Percentiles rank a stretch among this genome's conserved stretches.
These are phyloP conservation scores for Fusarium xyrophilum DNA, from an alignment of 2,329 filamentous ascomycete species.

Conservation along the genomic window DNA sequence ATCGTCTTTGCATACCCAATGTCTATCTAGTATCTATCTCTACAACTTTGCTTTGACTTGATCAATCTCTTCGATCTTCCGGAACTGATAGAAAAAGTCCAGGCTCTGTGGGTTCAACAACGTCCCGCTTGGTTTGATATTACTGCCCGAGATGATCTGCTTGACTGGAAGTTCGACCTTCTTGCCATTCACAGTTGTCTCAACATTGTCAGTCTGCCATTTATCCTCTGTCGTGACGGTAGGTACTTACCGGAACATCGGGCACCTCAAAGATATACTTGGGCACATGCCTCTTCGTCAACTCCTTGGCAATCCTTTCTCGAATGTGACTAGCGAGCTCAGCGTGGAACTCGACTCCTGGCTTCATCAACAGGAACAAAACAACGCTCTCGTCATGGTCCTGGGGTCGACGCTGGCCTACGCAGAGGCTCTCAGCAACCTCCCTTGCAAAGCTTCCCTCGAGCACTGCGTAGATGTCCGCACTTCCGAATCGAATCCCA, in stretches of 20 bases:
- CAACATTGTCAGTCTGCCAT: conserved; percentile 16
- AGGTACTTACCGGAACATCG: conserved; percentile 74
- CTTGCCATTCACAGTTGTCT: conserved; percentile 84
- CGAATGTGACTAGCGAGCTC: conserved; percentile 66
- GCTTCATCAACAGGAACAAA: conserved; percentile 63
- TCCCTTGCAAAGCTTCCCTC: conserved; percentile 68
- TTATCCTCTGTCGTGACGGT: not conserved
- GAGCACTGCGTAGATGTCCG: conserved; percentile 80
- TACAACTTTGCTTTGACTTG: conserved; percentile 44
- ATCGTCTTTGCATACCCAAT: not conserved
- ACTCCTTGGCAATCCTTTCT: conserved; percentile 67
- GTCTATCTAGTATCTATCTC: conserved; percentile 15
- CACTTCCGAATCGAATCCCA: conserved; percentile 79
- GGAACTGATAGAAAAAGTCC: conserved; percentile 79
- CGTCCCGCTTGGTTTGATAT: conserved; percentile 77
- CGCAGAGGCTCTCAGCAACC: conserved; percentile 77
- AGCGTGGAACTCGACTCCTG: conserved; percentile 62
- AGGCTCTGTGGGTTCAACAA: conserved; percentile 78
- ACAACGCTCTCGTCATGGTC: conserved; percentile 63
- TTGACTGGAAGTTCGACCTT: conserved; percentile 87
- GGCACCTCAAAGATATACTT: conserved; percentile 80
- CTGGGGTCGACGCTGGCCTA: conserved; percentile 72
- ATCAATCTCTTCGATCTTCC: conserved; percentile 46
- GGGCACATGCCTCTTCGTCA: conserved; percentile 78
- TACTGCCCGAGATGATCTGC: conserved; percentile 79